These are phyloP conservation scores for Venturia pyrina DNA, from an alignment of 2,329 filamentous ascomycete genomes.

Conservation along the genomic window DNA sequence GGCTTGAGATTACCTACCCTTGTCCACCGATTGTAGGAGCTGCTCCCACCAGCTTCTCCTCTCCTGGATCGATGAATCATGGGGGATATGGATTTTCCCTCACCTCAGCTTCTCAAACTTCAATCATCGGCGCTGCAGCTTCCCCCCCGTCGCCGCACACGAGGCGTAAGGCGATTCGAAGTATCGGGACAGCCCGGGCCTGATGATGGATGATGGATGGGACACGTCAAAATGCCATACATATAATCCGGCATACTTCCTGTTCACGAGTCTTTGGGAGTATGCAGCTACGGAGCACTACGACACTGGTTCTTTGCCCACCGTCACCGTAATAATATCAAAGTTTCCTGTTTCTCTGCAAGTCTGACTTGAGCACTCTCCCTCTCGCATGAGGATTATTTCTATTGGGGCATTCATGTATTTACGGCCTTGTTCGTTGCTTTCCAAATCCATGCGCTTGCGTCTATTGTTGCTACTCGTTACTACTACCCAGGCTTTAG, in stretches of 20 bases:
- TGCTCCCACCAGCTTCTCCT: not conserved
- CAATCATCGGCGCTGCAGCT: not conserved
- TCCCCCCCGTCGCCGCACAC: not conserved
- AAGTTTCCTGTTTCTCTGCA: not conserved
- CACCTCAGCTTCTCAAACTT: no score
- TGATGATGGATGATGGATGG: no score
- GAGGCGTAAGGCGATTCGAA: not conserved
- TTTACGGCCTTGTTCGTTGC: not conserved
- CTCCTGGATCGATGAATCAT: not conserved
- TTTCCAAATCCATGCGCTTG: not conserved
- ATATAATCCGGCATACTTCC: not conserved
- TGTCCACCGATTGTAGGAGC: not conserved
- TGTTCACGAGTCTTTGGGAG: not conserved
- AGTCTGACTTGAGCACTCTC: not conserved
- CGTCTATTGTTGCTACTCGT: not conserved
- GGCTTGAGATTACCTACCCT: not conserved
- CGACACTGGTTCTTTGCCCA: not conserved
- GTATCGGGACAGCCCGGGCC: not conserved
- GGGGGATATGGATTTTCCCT: not conserved
- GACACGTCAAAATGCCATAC: not conserved
- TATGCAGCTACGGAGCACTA: not conserved
- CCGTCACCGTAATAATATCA: not conserved
- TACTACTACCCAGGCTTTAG: not conserved
- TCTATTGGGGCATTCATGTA: not conserved
- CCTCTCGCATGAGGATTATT: not conserved